Conservation (phyloP, 1,284 basidiomycete genomes). For the Ustilago hordei region DNA sequence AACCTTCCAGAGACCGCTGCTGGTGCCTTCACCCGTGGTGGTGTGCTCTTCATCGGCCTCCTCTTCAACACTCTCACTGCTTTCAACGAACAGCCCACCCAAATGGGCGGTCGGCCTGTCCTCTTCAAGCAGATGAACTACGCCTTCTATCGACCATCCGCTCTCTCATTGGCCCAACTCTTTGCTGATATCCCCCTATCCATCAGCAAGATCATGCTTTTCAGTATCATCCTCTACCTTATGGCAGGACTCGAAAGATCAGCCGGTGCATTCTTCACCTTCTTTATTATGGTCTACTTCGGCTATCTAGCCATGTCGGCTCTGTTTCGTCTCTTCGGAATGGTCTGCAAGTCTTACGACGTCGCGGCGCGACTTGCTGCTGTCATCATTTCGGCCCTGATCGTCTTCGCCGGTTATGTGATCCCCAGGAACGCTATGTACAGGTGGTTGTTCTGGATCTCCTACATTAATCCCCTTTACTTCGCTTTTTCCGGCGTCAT, state of each 20-base stretch:
- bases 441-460: constrained; percentile 70
- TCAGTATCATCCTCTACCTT: constrained; percentile 70
- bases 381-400: constrained; percentile 75
- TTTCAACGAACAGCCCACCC: constrained; percentile 57
- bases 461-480: constrained; percentile 70
- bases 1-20: constrained; percentile 70
- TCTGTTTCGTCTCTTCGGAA: constrained; percentile 75
- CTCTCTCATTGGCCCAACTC: constrained; percentile 56
- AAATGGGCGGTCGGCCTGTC: constrained; percentile 60
- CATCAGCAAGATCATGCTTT: constrained; percentile 70
- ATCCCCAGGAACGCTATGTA: constrained; percentile 73
- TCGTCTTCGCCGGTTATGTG: constrained; percentile 78
- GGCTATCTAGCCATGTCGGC: constrained; percentile 70
- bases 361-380: constrained; percentile 72
- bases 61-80: constrained; percentile 71
- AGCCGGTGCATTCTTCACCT: constrained; percentile 68
- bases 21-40: constrained; percentile 82
- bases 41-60: constrained; percentile 78
- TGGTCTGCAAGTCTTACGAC: constrained; percentile 65
- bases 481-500: constrained; percentile 75
- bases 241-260: constrained; percentile 51
- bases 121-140: constrained; percentile 54
- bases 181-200: constrained; percentile 70
- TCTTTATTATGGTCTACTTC: constrained; percentile 55
- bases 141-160: constrained; percentile 67